Percentiles rank a stretch among this genome's conserved stretches.
Conservation (phyloP, 805 yeast genomes). For the Suhomyces faveliae region DNA sequence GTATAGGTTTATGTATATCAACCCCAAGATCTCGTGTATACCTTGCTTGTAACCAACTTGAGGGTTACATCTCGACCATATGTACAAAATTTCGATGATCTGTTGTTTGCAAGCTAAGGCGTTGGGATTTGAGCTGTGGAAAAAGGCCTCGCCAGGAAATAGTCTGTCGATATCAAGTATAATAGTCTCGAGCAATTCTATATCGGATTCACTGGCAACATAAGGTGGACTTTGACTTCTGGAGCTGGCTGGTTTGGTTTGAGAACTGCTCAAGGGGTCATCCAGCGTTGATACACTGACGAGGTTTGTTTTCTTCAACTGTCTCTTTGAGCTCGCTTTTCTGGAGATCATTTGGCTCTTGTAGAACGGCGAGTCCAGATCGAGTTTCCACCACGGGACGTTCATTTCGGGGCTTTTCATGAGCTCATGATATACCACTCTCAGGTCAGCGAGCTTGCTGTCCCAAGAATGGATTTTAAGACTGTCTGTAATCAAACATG, state of each 20-base stretch:
- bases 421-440: conserved; percentile 37
- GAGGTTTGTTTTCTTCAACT: conserved; percentile 11
- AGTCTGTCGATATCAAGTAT: conserved; percentile 53
- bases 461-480: conserved; percentile 37
- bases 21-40: conserved; percentile 52
- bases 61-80: conserved; percentile 51
- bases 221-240: conserved; percentile 6
- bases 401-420: conserved; percentile 26
- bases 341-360: conserved; percentile 6
- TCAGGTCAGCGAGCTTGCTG: conserved; percentile 23
- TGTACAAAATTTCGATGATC: conserved; percentile 44
- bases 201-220: conserved; percentile 23
- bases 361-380: conserved; percentile 28
- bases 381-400: conserved; percentile 39
- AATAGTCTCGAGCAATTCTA: conserved; percentile 41
- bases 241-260: not conserved
- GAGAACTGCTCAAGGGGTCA: conserved; percentile 17
- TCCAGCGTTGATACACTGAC: conserved; percentile 17
- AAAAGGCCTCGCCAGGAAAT: conserved; percentile 47
- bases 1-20: conserved; percentile 41
- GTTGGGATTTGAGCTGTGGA: conserved; percentile 17
- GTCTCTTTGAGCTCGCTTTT: not conserved
- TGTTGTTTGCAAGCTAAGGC: conserved; percentile 22
- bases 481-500: conserved; percentile 34
- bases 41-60: conserved; percentile 50